Evolutionary conservation across 306 rosid genomes (phyloP), one percentile per base, ranked within the genome.

Genomic region (Sphenostylis stenocarpa): DNA sequence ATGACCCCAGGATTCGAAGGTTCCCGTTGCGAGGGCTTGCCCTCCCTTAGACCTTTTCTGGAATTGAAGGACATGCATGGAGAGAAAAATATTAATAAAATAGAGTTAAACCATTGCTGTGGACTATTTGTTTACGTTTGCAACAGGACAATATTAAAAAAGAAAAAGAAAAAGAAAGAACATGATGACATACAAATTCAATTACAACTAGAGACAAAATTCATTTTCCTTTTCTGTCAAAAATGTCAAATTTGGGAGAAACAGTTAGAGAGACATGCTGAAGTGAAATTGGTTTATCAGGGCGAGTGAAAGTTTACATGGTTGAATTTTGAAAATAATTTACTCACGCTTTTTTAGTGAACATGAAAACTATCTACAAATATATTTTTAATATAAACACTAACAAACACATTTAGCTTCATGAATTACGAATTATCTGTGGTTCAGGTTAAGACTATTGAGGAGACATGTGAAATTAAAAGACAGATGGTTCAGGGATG

Each of bases 401-500:
- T 26, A 26, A 26, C 28, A 26, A 26, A 26, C 28, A 26, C 28
- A 26, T 2, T 26, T 26, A 26, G 2, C 28, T 26, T 2, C 1
- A 26, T 26, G 2, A 26, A 26, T 31, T 31, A 31, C 2, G 3
- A 31, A 31, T 31, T 47, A 5, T 16, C 9, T 4, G 53, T 5
- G 53, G 53, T 47, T 9, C 10, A 47, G 53, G 60, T 7, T 11
- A 38, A 7, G 43, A 8, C 38, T 10, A 3, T 21, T 51, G 23
- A 60, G 45, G 34, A 67, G 44, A 55, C 73, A 63, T 39, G 87
- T 67, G 85, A 80, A 67, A 21, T 23, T 45, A 38, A 38, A 44
- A 38, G 84, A 24, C 31, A 71, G 81, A 26, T 0, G 9, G 12
- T 69, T 6, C 7, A 58, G 45, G 36, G 61, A 41, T 70, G 39